A percentile compares a stretch with the other conserved stretches of the same genome.
phyloP scores from a whole-genome alignment of 495 filamentous ascomycete genomes.

The Neurospora sp. region DNA sequence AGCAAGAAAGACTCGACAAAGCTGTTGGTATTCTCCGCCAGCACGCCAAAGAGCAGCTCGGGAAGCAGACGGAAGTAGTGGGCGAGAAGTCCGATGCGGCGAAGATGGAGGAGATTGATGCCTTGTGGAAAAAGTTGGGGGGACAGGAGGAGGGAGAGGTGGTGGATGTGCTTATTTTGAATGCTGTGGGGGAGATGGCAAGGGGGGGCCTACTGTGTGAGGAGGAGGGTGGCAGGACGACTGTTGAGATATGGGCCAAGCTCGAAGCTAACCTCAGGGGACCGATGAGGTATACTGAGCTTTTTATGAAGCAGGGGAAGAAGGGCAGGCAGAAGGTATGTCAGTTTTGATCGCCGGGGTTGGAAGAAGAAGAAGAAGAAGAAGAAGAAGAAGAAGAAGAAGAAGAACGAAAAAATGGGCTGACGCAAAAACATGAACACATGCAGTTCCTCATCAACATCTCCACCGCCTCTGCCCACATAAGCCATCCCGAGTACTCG shows the following conservation, averaged over 20 bases:
- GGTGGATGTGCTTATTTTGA: conserved; percentile 34
- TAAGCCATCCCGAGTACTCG: conserved; percentile 4
- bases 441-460: conserved; percentile 27
- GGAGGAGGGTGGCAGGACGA: neutral
- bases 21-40: conserved; percentile 9
- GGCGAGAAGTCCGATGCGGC: conserved; percentile 17
- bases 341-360: neutral
- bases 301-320: conserved; percentile 20
- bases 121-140: conserved; percentile 25
- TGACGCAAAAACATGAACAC: neutral
- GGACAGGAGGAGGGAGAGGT: conserved; percentile 14
- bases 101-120: conserved; percentile 10
- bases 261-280: conserved; percentile 27
- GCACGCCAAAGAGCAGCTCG: conserved; percentile 1
- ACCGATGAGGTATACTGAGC: conserved; percentile 24
- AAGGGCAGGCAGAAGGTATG: neutral
- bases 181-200: conserved; percentile 14
- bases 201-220: neutral
- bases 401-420: neutral
- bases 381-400: neutral
- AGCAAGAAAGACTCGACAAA: neutral
- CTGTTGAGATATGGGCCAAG: conserved; percentile 16
- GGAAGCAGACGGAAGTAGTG: conserved; percentile 11
- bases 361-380: neutral
- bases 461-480: conserved; percentile 22